Percentiles rank a stretch among this genome's conserved stretches.
Conservation (phyloP, 768 basidiomycete genomes). For the Auriscalpium microsporum region DNA sequence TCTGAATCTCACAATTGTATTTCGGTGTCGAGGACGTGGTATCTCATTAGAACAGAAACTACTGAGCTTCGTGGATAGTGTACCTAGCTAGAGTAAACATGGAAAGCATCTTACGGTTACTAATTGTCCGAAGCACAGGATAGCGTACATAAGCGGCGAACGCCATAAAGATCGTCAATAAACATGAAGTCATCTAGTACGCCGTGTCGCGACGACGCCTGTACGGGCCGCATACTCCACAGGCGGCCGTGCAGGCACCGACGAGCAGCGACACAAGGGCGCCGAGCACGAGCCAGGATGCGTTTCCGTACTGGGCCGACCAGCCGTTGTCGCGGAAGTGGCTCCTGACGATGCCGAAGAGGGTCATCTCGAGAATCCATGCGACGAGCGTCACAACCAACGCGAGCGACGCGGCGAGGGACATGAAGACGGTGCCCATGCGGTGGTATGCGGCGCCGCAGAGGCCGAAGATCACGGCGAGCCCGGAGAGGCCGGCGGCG, state of each 20-base stretch:
- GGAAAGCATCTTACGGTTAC: too few species aligned
- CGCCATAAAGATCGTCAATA: too few species aligned
- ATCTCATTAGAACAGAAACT: too few species aligned
- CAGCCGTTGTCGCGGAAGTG: conserved; percentile 42
- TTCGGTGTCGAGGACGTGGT: too few species aligned
- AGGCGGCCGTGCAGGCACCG: conserved; percentile 56
- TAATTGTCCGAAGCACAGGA: too few species aligned
- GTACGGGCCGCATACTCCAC: conserved; percentile 63
- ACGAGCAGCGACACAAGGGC: conserved; percentile 60
- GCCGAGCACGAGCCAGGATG: conserved; percentile 74
- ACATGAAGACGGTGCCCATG: conserved; percentile 70
- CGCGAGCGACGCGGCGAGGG: conserved; percentile 56
- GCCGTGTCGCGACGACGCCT: conserved; percentile 25
- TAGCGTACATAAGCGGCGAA: too few species aligned
- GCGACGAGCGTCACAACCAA: conserved; percentile 58
- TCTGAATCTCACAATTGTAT: too few species aligned
- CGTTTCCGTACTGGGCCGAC: conserved; percentile 61
- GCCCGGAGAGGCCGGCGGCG: conserved; percentile 58
- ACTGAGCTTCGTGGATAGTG: too few species aligned
- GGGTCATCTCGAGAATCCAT: conserved; percentile 72
- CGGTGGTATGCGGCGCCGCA: conserved; percentile 59
- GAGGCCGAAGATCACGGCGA: conserved; percentile 61
- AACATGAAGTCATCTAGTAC: conserved; percentile 13
- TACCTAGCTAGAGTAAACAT: too few species aligned
- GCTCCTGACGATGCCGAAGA: conserved; percentile 64